These are phyloP conservation scores for Candida nitratophila DNA, from an alignment of 805 yeast species.

Conservation along the genomic window DNA sequence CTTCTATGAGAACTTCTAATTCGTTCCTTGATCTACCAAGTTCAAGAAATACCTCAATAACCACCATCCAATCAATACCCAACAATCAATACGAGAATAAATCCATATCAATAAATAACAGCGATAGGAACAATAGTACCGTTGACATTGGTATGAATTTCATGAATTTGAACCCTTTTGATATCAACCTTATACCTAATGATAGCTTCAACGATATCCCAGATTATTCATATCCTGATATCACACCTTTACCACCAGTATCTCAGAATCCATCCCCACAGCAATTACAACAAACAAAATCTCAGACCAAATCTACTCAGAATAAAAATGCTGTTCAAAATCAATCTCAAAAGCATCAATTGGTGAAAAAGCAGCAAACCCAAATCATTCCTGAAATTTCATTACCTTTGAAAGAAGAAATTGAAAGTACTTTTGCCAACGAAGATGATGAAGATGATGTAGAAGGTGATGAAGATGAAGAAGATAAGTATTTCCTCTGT, in stretches of 20 bases:
- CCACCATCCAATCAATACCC: neutral
- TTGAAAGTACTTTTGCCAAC: neutral
- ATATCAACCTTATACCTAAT: neutral
- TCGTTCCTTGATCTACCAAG: neutral
- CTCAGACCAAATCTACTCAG: no score
- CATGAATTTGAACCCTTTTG: no score
- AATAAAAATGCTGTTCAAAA: no score
- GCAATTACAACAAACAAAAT: neutral
- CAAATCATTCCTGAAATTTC: no score
- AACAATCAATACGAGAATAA: no score
- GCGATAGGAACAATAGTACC: neutral
- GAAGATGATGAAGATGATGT: conserved; percentile 2
- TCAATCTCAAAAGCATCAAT: no score
- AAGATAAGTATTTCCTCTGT: conserved; percentile 32
- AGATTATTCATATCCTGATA: neutral
- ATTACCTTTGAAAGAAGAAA: no score
- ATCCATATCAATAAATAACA: no score
- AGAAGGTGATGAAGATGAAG: conserved; percentile 11
- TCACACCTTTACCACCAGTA: neutral
- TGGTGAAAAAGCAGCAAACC: no score
- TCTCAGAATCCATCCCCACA: neutral
- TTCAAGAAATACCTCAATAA: neutral
- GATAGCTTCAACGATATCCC: neutral
- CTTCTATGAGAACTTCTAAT: neutral
- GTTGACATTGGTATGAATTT: neutral